Percentiles rank a stretch among this genome's conserved stretches.
Evolutionary conservation across 1,284 basidiomycete genomes (phyloP).

Genomic region (Erythrobasidium hasegawianum): DNA sequence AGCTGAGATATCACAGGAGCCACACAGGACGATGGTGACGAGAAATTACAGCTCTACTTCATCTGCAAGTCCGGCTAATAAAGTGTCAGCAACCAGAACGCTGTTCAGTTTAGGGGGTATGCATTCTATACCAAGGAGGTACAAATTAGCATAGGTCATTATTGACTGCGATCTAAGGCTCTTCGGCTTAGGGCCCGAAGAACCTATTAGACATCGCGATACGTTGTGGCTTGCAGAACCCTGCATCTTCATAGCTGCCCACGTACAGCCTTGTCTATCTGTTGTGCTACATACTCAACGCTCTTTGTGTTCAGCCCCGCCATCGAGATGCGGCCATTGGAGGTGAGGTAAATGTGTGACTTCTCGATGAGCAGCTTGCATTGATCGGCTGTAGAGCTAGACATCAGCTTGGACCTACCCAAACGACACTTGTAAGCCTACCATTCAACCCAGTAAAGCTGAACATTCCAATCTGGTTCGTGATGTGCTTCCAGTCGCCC

Average conservation of each 20-base stretch:
- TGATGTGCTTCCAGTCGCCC: conserved; percentile 76
- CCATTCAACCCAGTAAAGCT: conserved; percentile 41
- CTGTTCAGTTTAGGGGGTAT: too few species aligned
- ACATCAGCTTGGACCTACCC: neutral
- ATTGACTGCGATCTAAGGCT: too few species aligned
- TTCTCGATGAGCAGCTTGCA: conserved; percentile 68
- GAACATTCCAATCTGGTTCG: conserved; percentile 88
- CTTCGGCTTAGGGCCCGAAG: too few species aligned
- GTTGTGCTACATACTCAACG: conserved; percentile 68
- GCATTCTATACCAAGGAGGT: too few species aligned
- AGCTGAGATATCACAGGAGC: too few species aligned
- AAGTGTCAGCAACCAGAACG: too few species aligned
- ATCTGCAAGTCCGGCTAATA: too few species aligned
- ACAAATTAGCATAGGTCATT: too few species aligned
- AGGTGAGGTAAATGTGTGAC: conserved; percentile 82
- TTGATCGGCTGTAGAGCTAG: conserved; percentile 55
- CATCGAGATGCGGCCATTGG: conserved; percentile 49
- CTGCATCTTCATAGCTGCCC: conserved; percentile 27
- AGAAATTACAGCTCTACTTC: too few species aligned
- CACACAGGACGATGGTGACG: too few species aligned
- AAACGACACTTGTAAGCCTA: conserved; percentile 11
- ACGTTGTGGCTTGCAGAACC: too few species aligned
- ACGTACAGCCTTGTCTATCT: conserved; percentile 67
- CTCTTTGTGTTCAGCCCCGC: conserved; percentile 77
- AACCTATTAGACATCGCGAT: too few species aligned